Percentiles rank a stretch among this genome's conserved stretches.
Conservation (phyloP, 352 stramenopile species). For the Phytophthora sp. region DNA sequence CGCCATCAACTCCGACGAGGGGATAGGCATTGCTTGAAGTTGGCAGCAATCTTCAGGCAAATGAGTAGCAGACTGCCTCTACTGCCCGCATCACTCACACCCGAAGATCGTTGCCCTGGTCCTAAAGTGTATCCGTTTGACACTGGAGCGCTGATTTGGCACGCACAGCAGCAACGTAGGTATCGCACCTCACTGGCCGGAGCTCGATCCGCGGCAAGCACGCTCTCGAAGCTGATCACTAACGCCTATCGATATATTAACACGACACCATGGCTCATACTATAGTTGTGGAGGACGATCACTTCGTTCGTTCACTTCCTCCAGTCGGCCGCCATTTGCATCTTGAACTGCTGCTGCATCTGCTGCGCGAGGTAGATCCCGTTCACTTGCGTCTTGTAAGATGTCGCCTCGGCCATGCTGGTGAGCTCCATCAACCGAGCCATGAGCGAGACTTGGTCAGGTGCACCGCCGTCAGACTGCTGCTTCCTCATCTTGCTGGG, state of each 20-base stretch:
- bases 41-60: too few species aligned
- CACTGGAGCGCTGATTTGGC: too few species aligned
- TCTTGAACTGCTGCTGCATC: conserved; percentile 26
- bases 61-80: too few species aligned
- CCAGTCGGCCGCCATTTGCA: conserved; percentile 6
- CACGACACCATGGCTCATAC: conserved; percentile 6
- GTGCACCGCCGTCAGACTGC: not conserved
- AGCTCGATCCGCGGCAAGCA: too few species aligned
- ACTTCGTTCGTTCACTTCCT: conserved; percentile 20
- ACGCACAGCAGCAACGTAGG: too few species aligned
- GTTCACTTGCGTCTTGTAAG: conserved; percentile 36
- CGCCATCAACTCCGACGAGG: not conserved
- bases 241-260: conserved; percentile 17
- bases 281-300: conserved; percentile 1
- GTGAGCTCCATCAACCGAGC: conserved; percentile 28
- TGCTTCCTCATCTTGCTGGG: conserved; percentile 13
- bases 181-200: too few species aligned
- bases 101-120: too few species aligned
- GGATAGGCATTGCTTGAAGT: not conserved
- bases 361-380: conserved; percentile 38
- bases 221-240: too few species aligned
- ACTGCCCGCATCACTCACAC: too few species aligned
- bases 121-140: too few species aligned
- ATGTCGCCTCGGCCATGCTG: conserved; percentile 39
- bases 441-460: conserved; percentile 24